Evolutionary conservation across 805 yeast species (phyloP).

Genomic region (Ogataea zsoltii): DNA sequence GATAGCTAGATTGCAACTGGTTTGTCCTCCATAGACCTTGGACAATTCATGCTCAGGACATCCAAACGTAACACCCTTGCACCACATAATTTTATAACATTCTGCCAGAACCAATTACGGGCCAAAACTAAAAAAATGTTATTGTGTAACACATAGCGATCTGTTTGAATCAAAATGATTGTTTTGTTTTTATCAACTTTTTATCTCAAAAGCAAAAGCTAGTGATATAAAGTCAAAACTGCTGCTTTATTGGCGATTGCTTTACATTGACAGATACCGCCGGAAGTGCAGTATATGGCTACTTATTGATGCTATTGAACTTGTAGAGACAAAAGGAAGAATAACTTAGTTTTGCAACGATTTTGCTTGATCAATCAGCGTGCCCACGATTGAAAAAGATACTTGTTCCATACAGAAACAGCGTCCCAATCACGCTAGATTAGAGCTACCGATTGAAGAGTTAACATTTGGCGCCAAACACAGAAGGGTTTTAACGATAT

Average conservation of each 20-base stretch:
- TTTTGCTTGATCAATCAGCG: neutral
- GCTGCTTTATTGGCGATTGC: neutral
- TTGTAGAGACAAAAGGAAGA: neutral
- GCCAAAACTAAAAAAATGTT: neutral
- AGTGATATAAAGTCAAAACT: neutral
- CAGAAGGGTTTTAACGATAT: slow-evolving; percentile 36
- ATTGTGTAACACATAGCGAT: neutral
- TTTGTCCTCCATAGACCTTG: too few species aligned
- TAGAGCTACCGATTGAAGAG: too few species aligned
- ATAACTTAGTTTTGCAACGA: neutral
- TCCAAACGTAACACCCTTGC: too few species aligned
- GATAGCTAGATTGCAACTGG: too few species aligned
- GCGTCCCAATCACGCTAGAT: too few species aligned
- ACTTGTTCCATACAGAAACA: neutral
- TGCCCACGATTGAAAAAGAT: neutral
- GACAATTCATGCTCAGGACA: too few species aligned
- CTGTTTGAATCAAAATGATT: neutral
- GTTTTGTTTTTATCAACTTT: slow-evolving; percentile 4
- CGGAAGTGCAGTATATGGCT: slow-evolving; percentile 2
- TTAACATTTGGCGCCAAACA: neutral
- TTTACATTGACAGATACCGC: neutral
- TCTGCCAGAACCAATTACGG: neutral
- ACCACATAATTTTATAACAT: too few species aligned
- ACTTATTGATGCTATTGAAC: slow-evolving; percentile 5
- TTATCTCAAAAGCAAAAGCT: neutral